Conservation (phyloP, 495 filamentous ascomycete species). For the Peziza echinospora region DNA sequence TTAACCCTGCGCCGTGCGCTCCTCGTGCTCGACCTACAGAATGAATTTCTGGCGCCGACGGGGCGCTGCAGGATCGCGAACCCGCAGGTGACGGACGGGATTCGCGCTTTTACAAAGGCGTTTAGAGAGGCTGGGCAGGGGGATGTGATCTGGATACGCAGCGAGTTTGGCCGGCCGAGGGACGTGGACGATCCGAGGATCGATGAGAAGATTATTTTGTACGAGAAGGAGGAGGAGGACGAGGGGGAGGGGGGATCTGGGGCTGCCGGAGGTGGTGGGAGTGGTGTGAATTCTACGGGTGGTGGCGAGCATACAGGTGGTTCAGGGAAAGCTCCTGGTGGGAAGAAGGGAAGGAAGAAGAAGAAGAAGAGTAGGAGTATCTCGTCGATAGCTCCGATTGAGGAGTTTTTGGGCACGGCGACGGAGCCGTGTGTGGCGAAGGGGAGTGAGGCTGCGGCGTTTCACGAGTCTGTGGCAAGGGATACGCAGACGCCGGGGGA, state of each 20-base stretch:
- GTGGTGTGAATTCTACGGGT: too few species aligned
- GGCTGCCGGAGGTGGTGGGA: too few species aligned
- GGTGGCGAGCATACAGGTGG: too few species aligned
- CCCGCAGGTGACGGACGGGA: slow-evolving; percentile 42
- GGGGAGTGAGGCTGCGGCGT: slow-evolving; percentile 43
- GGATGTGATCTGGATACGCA: slow-evolving; percentile 75
- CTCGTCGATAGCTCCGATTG: slow-evolving; percentile 14
- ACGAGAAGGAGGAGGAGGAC: slow-evolving; percentile 7
- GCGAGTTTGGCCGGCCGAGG: slow-evolving; percentile 44
- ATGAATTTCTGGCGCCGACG: slow-evolving; percentile 58
- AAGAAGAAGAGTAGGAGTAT: background rate
- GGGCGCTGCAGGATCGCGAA: slow-evolving; percentile 42
- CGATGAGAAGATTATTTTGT: slow-evolving; percentile 27
- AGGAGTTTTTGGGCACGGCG: slow-evolving; percentile 39
- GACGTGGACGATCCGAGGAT: slow-evolving; percentile 29
- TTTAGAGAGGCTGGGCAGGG: slow-evolving; percentile 47
- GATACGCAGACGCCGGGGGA: slow-evolving; percentile 38
- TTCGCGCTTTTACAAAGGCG: slow-evolving; percentile 40
- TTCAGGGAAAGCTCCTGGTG: too few species aligned
- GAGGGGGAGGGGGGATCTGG: slow-evolving; percentile 13
- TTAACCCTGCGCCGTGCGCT: slow-evolving; percentile 57
- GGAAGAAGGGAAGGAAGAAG: slow-evolving; percentile 5
- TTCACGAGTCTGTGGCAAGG: slow-evolving; percentile 35
- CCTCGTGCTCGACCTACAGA: slow-evolving; percentile 70
- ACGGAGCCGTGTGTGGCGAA: slow-evolving; percentile 34